Evolutionary conservation across 2,329 filamentous ascomycete genomes (phyloP).

Genomic region (Pezicula carpinea): DNA sequence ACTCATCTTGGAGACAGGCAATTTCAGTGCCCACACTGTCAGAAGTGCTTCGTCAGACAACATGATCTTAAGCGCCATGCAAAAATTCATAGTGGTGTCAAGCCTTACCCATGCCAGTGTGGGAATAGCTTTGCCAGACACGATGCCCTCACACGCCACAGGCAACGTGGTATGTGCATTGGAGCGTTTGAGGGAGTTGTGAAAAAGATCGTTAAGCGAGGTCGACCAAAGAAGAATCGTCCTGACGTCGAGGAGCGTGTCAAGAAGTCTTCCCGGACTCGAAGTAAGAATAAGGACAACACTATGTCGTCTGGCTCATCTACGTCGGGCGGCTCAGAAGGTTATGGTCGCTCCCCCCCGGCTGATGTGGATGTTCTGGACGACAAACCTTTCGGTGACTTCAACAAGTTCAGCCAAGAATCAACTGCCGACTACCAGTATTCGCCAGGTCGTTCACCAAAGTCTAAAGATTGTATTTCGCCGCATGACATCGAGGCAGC

Average conservation of each 20-base stretch:
- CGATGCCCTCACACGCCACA: constrained; percentile 89
- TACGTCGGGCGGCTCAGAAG: constrained; percentile 53
- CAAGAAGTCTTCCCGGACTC: constrained; percentile 52
- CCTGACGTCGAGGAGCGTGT: constrained; percentile 46
- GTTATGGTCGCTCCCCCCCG: constrained; percentile 46
- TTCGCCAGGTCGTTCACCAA: constrained; percentile 14
- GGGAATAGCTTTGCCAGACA: constrained; percentile 93
- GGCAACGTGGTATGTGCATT: constrained; percentile 93
- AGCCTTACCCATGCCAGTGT: constrained; percentile 91
- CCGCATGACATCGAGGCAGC: constrained; percentile 25
- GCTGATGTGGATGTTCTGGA: constrained; percentile 39
- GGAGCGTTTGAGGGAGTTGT: constrained; percentile 84
- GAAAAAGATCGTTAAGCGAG: constrained; percentile 62
- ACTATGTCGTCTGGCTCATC: constrained; percentile 39
- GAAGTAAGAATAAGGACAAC: constrained; percentile 47
- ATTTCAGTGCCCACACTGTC: constrained; percentile 87
- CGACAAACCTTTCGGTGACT: constrained; percentile 29
- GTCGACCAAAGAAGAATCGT: constrained; percentile 57
- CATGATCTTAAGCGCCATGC: constrained; percentile 96
- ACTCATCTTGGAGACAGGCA: constrained; percentile 96
- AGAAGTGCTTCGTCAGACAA: constrained; percentile 93
- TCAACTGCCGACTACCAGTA: constrained; percentile 33
- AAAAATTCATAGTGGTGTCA: constrained; percentile 95
- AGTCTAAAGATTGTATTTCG: constrained; percentile 23
- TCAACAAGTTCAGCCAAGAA: constrained; percentile 30